Evolutionary conservation across 1,284 basidiomycete species (phyloP).

Genomic region (Malassezia brasiliensis): DNA sequence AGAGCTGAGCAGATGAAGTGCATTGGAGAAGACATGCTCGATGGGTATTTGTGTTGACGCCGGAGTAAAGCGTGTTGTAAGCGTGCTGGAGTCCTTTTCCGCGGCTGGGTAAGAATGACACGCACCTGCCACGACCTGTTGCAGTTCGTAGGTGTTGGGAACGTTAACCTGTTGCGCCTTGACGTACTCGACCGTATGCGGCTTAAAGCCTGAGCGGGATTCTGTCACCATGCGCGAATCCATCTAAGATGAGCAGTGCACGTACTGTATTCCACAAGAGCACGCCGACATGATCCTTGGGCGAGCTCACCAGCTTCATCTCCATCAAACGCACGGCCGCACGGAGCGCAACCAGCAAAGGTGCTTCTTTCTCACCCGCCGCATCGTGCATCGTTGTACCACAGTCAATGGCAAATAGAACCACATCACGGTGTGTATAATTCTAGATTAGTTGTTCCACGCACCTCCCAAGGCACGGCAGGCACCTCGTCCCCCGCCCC

Average conservation of each 20-base stretch:
- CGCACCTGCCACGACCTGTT: conserved; percentile 58
- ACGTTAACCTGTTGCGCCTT: conserved; percentile 68
- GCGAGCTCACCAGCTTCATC: conserved; percentile 75
- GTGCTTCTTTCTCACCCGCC: conserved; percentile 32
- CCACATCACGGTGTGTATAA: conserved; percentile 27
- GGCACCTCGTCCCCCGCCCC: conserved; percentile 1
- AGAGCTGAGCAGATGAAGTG: conserved; percentile 54
- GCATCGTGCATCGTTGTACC: conserved; percentile 70
- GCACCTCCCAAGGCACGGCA: conserved; percentile 17
- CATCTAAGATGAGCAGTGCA: neutral
- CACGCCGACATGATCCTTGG: conserved; percentile 77
- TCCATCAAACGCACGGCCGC: conserved; percentile 75
- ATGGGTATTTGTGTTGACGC: conserved; percentile 53
- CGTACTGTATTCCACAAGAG: conserved; percentile 83
- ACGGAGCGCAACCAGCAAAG: conserved; percentile 59
- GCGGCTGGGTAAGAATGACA: neutral
- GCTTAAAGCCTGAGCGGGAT: conserved; percentile 3
- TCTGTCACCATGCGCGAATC: conserved; percentile 12
- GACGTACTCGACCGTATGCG: conserved; percentile 52
- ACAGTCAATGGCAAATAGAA: conserved; percentile 82
- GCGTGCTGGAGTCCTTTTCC: conserved; percentile 10
- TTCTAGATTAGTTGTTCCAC: neutral
- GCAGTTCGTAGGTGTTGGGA: conserved; percentile 51
- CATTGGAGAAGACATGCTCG: conserved; percentile 58
- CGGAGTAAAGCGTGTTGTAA: conserved; percentile 35